These are phyloP conservation scores for Sclerotinia trifoliorum DNA, from an alignment of 2,329 filamentous ascomycete species.

Conservation along the genomic window DNA sequence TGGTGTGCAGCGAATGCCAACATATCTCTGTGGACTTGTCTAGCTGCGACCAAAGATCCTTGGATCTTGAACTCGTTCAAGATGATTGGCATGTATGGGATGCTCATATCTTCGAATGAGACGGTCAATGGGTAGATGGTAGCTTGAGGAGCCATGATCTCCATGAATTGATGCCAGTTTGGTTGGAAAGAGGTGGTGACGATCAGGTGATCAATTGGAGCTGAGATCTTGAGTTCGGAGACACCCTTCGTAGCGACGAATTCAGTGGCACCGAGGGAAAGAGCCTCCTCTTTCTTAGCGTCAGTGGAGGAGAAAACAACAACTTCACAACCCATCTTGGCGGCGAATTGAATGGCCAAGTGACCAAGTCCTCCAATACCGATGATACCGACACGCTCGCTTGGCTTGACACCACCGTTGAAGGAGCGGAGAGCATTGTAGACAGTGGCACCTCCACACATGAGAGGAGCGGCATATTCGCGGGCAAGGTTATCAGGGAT, in stretches of 20 bases:
- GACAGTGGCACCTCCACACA: constrained; percentile 49
- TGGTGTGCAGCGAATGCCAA: constrained; percentile 57
- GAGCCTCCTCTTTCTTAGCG: constrained; percentile 62
- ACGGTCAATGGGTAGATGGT: constrained; percentile 65
- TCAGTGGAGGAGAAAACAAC: constrained; percentile 59
- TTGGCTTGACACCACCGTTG: constrained; percentile 36
- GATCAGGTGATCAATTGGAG: constrained; percentile 37
- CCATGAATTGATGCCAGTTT: constrained; percentile 65
- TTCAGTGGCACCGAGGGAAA: constrained; percentile 57
- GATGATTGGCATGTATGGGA: constrained; percentile 38
- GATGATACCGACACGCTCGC: constrained; percentile 44
- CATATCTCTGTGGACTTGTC: constrained; percentile 57
- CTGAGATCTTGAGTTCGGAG: constrained; percentile 36
- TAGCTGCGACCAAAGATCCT: constrained; percentile 35
- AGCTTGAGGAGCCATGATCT: constrained; percentile 57
- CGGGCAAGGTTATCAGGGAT: constrained; percentile 44
- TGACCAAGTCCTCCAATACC: constrained; percentile 63
- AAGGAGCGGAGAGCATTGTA: constrained; percentile 42
- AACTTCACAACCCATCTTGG: constrained; percentile 61
- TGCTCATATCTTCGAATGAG: constrained; percentile 47
- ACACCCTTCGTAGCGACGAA: constrained; percentile 55
- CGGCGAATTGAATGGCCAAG: constrained; percentile 61
- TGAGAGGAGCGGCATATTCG: constrained; percentile 46
- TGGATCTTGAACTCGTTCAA: constrained; percentile 34
- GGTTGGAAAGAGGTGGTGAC: constrained; percentile 37